Evolutionary conservation across 192 early-diverging fungal species (phyloP).

Genomic region (Coemansia sp.): DNA sequence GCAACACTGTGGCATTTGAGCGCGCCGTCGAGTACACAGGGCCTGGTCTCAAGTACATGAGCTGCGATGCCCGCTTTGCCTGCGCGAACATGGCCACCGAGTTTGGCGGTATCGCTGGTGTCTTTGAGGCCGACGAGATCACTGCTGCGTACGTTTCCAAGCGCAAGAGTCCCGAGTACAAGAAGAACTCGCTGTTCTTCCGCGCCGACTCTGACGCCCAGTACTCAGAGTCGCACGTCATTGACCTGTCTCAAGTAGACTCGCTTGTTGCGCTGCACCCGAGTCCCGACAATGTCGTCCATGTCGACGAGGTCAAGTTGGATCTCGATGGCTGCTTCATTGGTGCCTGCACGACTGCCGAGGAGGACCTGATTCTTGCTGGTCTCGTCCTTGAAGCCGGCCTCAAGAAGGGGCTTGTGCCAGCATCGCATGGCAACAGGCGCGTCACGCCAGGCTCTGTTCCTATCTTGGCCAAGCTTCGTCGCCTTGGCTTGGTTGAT

Average conservation of each 20-base stretch:
- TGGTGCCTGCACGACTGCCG: slow-evolving; percentile 79
- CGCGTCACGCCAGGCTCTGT: slow-evolving; percentile 77
- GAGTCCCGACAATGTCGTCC: slow-evolving; percentile 74
- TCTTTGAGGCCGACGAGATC: slow-evolving; percentile 73
- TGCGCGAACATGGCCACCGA: slow-evolving; percentile 84
- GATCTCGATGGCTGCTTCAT: slow-evolving; percentile 80
- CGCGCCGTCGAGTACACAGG: slow-evolving; percentile 79
- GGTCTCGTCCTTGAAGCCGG: slow-evolving; percentile 73
- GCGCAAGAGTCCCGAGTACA: slow-evolving; percentile 70
- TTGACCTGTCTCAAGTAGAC: slow-evolving; percentile 69
- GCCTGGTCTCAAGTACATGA: slow-evolving; percentile 72
- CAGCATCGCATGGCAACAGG: slow-evolving; percentile 62
- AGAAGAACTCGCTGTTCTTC: slow-evolving; percentile 70
- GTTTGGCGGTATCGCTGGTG: slow-evolving; percentile 83
- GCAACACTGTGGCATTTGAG: slow-evolving; percentile 80
- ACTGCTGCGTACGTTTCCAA: slow-evolving; percentile 72
- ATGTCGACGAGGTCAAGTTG: slow-evolving; percentile 61
- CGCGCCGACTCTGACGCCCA: slow-evolving; percentile 69
- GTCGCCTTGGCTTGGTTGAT: slow-evolving; percentile 69
- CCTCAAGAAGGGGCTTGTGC: slow-evolving; percentile 66
- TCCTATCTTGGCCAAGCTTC: slow-evolving; percentile 75
- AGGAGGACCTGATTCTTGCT: slow-evolving; percentile 78
- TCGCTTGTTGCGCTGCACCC: slow-evolving; percentile 70
- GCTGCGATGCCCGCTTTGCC: slow-evolving; percentile 79
- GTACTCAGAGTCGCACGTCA: slow-evolving; percentile 77